Base-by-base conservation (phyloP, 192 early-diverging fungal species). In the Funneliformis geosporum region DNA sequence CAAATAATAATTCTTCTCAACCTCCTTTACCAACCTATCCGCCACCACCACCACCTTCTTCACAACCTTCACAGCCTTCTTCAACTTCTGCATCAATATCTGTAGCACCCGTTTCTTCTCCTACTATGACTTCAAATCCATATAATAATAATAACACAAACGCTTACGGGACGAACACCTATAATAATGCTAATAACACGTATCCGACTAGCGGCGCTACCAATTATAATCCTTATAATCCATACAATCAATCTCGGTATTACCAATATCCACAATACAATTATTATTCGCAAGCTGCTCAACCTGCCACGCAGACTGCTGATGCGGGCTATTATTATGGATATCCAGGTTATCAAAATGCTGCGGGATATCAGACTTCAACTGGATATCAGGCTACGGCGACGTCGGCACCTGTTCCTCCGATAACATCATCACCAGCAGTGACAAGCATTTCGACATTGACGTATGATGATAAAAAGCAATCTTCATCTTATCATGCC, bases 1-100 rank as follows among this genome's bases (percentile, higher is more conserved):
- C 80, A 73, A 46, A 72, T 27, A 77, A 59, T 44, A 7, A 50
- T 23, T 21, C 79, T 39, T 72, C 78, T 42, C 69, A 73, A n/a
- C 79, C 61, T 14, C 79, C 71, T 25, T 47, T 75, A n/a, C 79
- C 68, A 7, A 42, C 71, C 21, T 74, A 75, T 67, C 73, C 69
- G 75, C 77, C 79, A 38, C 79, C 61, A 28, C 78, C 61, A 42
- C 64, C 25, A 25, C 78, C 72, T 81, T 82, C 23, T 61, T 76
- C 46, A 79, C 83, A 46, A 82, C 82, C 23, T 61, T 76, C 46
- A 79, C 83, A 46, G 73, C 78, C 75, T 79, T 80, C 78, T 43
- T 59, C 60, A 73, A 68, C 78, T 27, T 77, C 80, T 67, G 79
- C 76, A 66, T 25, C 73, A 46, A 38, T 38, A 39, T 27, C 81